Evolutionary conservation across 176 grass and related monocot genomes (phyloP), one percentile per base, ranked within the genome.

Genomic region (Ensete ventricosum): DNA sequence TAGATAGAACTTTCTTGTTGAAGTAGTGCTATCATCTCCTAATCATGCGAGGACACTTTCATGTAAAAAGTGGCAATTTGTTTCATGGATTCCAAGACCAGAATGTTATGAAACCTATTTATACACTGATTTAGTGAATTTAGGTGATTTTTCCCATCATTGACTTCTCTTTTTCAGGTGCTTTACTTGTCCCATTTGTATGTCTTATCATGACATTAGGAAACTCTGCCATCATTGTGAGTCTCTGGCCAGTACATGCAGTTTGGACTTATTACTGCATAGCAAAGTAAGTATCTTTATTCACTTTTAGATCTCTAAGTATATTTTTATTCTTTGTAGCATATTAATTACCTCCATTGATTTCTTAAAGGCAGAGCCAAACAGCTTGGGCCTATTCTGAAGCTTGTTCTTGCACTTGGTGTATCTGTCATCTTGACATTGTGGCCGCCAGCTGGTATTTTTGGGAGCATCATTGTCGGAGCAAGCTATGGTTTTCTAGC

Each of bases 241-340:
- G 93, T 72, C 83, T 96, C 77, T 96, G 93, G 93, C 93, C 93
- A 70, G 89, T 72, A 73, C 93, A 96, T 83, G 73, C 85, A 58
- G 73, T 90, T 71, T 96, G 89, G 89, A 83, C 89, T 73, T 92
- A 84, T 84, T 96, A 90, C 83, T 90, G 87, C 81, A 82, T 90
- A 83, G 26, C 86, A 76, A 88, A 90, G 93, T 96, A 86, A 77
- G 74, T 25, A 26, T 77, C 50, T 60, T 9, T 79, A 81, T 90
- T 20, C 80, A 67, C 72, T 75, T 84, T 8, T 8, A 76, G 9
- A 20, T 50, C 52, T 58, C 50, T 59, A 34, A 53, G 27, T 6
- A 25, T 19, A 52, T 52, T n/a, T 9, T 63, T 79, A 21, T 66
- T 73, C 76, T 74, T 54, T 64, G 73, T 78, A 24, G 69, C 72